Evolutionary conservation across 305 asterid genomes (phyloP), one percentile per base, ranked within the genome.

Genomic region (Stenogyne calaminthoides): DNA sequence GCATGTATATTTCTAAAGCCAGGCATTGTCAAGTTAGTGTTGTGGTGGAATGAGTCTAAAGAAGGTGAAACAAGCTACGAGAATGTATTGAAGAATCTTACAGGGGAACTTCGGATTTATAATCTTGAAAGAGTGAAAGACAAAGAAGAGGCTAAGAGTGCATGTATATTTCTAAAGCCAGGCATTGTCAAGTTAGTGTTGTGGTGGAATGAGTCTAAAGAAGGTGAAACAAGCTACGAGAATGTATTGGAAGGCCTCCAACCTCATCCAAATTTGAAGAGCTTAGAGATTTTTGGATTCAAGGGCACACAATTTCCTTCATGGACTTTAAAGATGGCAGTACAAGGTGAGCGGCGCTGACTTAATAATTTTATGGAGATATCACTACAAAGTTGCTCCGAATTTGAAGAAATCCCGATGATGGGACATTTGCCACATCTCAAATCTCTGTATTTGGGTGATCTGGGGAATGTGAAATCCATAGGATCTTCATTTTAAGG

Each of bases 1-100:
- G 80, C 80, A 65, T 10, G 51, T 19, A 37, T 84, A 57, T 76
- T 11, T 1, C 22, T 14, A 3, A 84, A 84, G 78, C 12, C 42
- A 20, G 42, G 55, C 42, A 47, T 81, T 37, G 29, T 40, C 20
- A 2, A 57, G 36, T 62, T 83, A 58, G 3, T 3, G 18, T 15
- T 79, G n/a, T 0, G 0, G 10, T 79, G 83, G 83, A 16, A 20
- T 11, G 15, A 5, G 16, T 22, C 11, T 0, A 47, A 47, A n/a
- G 36, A n/a, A 60, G 61, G 22, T n/a, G 47, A 34, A 58, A 2
- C 18, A 12, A 16, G 6, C 16, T 32, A 10, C 32, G 47, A 5
- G n/a, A n/a, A n/a, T n/a, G n/a, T n/a, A 9, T 42, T 76, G 70
- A 72, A 64, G 11, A 47, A 72, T 9, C 81, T 78, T 0, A 58